Base-by-base conservation (phyloP, 768 basidiomycete genomes). In the Sarcodon sp. region DNA sequence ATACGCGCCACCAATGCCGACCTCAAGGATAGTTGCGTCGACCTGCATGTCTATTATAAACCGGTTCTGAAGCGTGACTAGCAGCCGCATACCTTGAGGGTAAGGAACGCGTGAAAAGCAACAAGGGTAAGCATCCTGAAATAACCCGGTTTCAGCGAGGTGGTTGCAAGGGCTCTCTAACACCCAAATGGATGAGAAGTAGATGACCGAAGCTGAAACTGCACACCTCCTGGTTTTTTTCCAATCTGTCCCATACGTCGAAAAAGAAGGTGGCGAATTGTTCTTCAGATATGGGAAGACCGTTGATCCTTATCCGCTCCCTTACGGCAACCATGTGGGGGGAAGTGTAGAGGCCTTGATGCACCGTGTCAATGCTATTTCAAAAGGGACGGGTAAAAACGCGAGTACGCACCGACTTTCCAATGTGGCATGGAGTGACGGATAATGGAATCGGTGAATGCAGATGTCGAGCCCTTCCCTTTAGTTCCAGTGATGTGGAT, bases 401-500 rank as follows among this genome's bases (percentile, higher is more conserved):
- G 45, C 21, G 39, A 31, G 15, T 11, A 45, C 16, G 54, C 59
- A 87, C 91, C 94, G 53, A 87, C 76, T 69, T 81, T 92, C 71
- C 83, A 87, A 2, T 71, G 66, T 6, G 92, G 83, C 54, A 66
- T 74, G n/a, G 73, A 65, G 50, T 75, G 71, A n/a, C 88, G 77
- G 45, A 98, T 69, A 47, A 97, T 81, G 8, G 86, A 87, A 56
- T 91, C 85, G 4, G 79, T 76, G 57, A 98, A 98, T 7, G 96
- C 94, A 54, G 87, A 89, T 1, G 96, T 92, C 3, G 94, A 98
- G 6, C 94, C 94, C 63, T 99, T 99, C 33, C 94, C 94, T 66
- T 99, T 99, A 4, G 96, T 98, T 3, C 94, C 94, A 7, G 94
- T 93, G 54, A 99, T 80, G 68, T 99, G 94, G 43, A 98, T 77